Base-by-base conservation (phyloP, 495 filamentous ascomycete species). In the Chaetomidium leptoderma region DNA sequence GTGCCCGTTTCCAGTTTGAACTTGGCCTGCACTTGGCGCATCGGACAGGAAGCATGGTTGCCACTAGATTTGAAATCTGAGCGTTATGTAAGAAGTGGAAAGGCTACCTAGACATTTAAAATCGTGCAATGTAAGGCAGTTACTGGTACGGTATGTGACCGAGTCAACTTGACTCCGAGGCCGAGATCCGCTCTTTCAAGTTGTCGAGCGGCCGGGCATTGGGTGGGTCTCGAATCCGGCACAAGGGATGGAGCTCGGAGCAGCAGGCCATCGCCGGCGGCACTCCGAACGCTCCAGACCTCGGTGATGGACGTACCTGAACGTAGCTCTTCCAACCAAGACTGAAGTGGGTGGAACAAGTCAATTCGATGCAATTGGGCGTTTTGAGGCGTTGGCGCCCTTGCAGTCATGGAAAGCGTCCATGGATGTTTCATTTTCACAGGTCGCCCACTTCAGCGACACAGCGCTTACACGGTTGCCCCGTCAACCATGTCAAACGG, bases 391-490 rank as follows among this genome's bases (percentile, higher is more conserved):
- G n/a, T n/a, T n/a, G n/a, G n/a, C n/a, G n/a, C n/a, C n/a, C n/a
- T n/a, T n/a, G n/a, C n/a, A n/a, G n/a, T n/a, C n/a, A 7, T 40
- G 37, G 32, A 33, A 6, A 33, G 32, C 11, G 32, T 33, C 43
- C 8, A 46, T 46, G 14, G 17, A 3, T 26, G 43, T n/a, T n/a
- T n/a, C n/a, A n/a, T n/a, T n/a, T n/a, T n/a, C n/a, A n/a, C 32
- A 53, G 30, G 24, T 37, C 13, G 29, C 7, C 13, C 32, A 37
- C 30, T n/a, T 21, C 16, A 13, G 32, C 29, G 27, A 11, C 24
- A 54, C 51, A 43, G 49, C 54, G 59, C 54, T 47, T 43, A 37
- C 47, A 53, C 42, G 21, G 59, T 62, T 62, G 59, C 59, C 54
- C 17, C 13, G 59, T 49, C 59, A 62, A 62, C 56, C 29, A 17